Evolutionary conservation across 179 eudicot species (phyloP), one percentile per base, ranked within the genome.

Genomic region (Beta corolliflora): DNA sequence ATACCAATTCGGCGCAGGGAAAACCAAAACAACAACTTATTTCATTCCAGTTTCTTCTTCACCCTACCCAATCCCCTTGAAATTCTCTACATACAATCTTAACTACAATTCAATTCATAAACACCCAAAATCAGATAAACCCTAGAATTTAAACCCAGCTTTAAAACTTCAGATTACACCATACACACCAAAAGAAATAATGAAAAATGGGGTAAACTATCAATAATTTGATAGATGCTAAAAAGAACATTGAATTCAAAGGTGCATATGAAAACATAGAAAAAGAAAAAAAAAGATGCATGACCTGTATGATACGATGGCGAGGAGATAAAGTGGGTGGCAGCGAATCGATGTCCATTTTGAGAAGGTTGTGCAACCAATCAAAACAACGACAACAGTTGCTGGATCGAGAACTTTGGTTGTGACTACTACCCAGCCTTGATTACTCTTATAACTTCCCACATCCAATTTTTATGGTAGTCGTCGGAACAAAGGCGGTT

Each of bases 331-430:
- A 70, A 78, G 74, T n/a, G 46, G 75, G 19, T n/a, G 74, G 18
- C 59, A 63, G 85, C 69, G 90, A 79, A 79, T 85, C 90, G 73
- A 81, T 63, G 44, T 87, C 90, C 90, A 87, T 87, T 21, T 60
- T 67, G 14, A 87, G 53, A 6, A 85, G 59, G 5, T 79, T 87
- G 21, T 84, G 81, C 75, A 87, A 77, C 88, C 88, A 87, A 77
- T 83, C 89, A 7, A 85, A 80, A 21, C 88, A 85, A 25, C 86
- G 84, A 29, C 83, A 87, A 69, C 84, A 81, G 68, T 85, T 58
- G 64, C 68, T 79, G 77, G 80, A 85, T 58, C 82, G 69, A 80
- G 50, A 25, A 70, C 67, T 50, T 82, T 73, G 5, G 13, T 13
- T 11, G 0, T 29, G 15, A 25, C 80, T 83, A 72, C 83, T 85